Evolutionary conservation across 2,329 filamentous ascomycete species (phyloP), one percentile per base, ranked within the genome.

Genomic region (Cercospora sesami): DNA sequence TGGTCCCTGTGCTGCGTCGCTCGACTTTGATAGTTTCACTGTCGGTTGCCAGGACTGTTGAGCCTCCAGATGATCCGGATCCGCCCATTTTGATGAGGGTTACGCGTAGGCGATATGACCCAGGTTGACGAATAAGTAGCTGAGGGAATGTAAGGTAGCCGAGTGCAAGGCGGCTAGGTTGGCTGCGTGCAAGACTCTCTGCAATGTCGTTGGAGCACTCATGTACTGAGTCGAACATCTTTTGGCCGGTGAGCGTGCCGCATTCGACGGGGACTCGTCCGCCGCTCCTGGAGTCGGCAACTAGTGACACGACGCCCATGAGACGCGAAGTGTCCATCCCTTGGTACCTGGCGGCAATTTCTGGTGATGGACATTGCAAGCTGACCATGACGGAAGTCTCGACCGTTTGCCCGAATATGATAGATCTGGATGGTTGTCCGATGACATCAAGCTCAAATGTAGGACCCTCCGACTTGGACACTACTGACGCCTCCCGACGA

Each of bases 201-300:
- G 73, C 72, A 58, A 72, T 72, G 55, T 74, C 65, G 23, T 73
- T 72, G 4, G 76, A 75, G 14, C 76, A 72, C 10, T 73, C 68
- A 60, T 76, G 76, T 10, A 78, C 71, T 5, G 76, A 77, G 69
- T 78, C 76, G 66, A 76, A 75, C 70, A 77, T 72, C 63, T 77
- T 75, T 65, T 76, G 75, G 9, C 75, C 75, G 4, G 73, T 75
- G 33, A 78, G 66, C 14, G 73, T 73, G 42, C 73, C 73, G 36
- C 73, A 69, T 64, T 77, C 76, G 16, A 75, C 67, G 2, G 72
- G 71, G 4, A 74, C 70, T 28, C 73, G 64, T 30, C 76, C 76
- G 63, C 76, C 76, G 55, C 65, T 74, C 18, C 73, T 69, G 9
- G 68, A 71, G 23, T 77, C 75, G 9, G 72, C 65, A 8, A 78